Base-by-base conservation (phyloP, 805 yeast genomes). In the Kuraishia borneana region DNA sequence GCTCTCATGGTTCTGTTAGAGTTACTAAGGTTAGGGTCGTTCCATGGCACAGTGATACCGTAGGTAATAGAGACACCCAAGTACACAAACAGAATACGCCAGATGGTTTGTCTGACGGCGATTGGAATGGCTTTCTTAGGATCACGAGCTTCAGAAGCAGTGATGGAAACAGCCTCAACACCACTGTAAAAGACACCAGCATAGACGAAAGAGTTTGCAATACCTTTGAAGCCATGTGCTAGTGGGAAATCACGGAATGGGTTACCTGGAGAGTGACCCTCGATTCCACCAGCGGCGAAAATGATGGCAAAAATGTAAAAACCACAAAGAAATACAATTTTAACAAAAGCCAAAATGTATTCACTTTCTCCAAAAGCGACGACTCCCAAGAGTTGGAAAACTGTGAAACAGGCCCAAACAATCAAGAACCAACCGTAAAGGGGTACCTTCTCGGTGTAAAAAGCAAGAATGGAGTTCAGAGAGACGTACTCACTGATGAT, bases 111-210 rank as follows among this genome's bases (percentile, higher is more conserved):
- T 38, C 68, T 59, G 32, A 73, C 68, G 5, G 75, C 77, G 21
- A 53, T 53, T 2, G 79, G 79, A 40, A 73, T 61, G 10, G 73
- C 69, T 29, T 54, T 59, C 27, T 62, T 48, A 1, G 79, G 79
- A 43, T 72, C 70, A 39, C 63, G 61, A 4, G 73, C 58, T 42
- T 72, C 79, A 21, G 73, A 68, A 1, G 78, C 77, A 16, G 75
- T 65, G 26, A 73, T 54, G 18, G 75, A 76, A 22, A 70, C 65
- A 9, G 66, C 56, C 43, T 73, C 79, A 2, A 72, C 65, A 10
- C 79, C 77, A 10, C 73, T 61, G 41, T 71, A 73, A 42, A 73
- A 72, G 3, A 76, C 70, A 20, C 75, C 68, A 30, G 76, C 72
- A 47, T 63, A 71, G 4, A 71, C 74, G 44, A 73, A 73, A 4